A percentile compares a stretch with the other conserved stretches of the same genome.
Conservation (phyloP, 2,329 filamentous ascomycete genomes). For the Volutella citrinella region DNA sequence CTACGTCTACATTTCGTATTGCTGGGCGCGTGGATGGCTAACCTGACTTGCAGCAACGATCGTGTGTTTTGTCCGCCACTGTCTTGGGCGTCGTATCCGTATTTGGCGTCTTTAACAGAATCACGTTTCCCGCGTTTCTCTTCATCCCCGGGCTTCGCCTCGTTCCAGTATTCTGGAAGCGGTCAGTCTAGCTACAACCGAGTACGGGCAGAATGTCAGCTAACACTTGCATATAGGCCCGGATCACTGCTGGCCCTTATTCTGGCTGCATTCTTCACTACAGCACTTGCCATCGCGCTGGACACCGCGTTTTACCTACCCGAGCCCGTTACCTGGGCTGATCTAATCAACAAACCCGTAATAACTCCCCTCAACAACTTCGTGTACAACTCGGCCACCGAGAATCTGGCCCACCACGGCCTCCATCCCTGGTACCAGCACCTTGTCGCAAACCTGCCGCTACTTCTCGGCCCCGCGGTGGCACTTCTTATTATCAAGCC, state of each 20-base stretch:
- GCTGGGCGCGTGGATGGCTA: conserved; percentile 24
- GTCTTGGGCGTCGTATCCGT: conserved; percentile 79
- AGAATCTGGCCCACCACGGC: conserved; percentile 72
- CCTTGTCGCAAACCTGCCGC: conserved; percentile 64
- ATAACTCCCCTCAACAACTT: conserved; percentile 79
- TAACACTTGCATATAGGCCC: conserved; percentile 42
- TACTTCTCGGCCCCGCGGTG: conserved; percentile 69
- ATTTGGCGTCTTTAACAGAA: conserved; percentile 91
- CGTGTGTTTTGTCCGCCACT: conserved; percentile 71
- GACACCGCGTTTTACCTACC: conserved; percentile 82
- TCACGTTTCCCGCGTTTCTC: conserved; percentile 93
- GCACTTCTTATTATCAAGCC: conserved; percentile 57
- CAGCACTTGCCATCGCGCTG: conserved; percentile 69
- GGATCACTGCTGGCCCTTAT: conserved; percentile 61
- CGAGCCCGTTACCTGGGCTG: conserved; percentile 60
- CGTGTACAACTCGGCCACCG: conserved; percentile 66
- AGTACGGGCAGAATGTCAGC: conserved; percentile 8
- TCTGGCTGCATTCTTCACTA: conserved; percentile 63
- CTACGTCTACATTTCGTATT: conserved; percentile 3
- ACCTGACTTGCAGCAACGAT: conserved; percentile 56
- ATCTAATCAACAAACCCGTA: conserved; percentile 62
- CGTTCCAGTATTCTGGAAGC: conserved; percentile 79
- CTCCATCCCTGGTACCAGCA: conserved; percentile 79
- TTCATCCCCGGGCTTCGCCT: conserved; percentile 79
- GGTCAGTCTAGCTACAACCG: conserved; percentile 49